Percentiles rank a stretch among this genome's conserved stretches.
Conservation (phyloP, 345 rosid species). For the Brassica incana region DNA sequence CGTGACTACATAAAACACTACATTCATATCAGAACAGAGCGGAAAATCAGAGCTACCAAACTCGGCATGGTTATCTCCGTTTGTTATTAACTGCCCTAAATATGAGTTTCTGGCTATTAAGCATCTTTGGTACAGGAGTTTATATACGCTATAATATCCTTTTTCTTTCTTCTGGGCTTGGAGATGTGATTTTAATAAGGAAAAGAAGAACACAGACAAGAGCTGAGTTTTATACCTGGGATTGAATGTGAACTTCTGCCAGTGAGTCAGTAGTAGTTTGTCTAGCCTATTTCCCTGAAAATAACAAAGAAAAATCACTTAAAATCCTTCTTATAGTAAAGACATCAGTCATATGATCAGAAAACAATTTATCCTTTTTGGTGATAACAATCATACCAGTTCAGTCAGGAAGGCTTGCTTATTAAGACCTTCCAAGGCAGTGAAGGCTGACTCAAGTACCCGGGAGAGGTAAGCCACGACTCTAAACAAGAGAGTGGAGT, state of each 20-base stretch:
- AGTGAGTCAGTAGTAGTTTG: constrained; percentile 83
- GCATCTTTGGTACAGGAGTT: background rate
- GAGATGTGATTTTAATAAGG: too few species aligned
- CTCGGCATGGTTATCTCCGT: background rate
- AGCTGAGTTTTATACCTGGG: constrained; percentile 57
- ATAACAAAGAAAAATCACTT: constrained; percentile 2
- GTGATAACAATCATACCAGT: constrained; percentile 57
- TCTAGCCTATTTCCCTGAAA: constrained; percentile 81
- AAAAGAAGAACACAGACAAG: too few species aligned
- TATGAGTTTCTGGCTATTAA: background rate
- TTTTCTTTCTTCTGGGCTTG: too few species aligned
- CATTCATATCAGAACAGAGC: background rate
- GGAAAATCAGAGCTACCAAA: constrained; percentile 2
- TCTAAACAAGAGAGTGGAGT: constrained; percentile 44
- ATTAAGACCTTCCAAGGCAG: constrained; percentile 94
- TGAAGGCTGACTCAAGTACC: constrained; percentile 93
- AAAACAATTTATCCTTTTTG: background rate
- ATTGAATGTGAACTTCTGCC: constrained; percentile 97
- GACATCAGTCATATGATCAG: background rate
- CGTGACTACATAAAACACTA: background rate
- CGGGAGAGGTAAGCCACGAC: constrained; percentile 98
- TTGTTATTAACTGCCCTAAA: background rate
- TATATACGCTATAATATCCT: constrained; percentile 8
- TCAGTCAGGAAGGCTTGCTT: constrained; percentile 97
- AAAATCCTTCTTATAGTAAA: constrained; percentile 1